Conservation (phyloP, 2,329 filamentous ascomycete genomes). For the Paecilomyces variotii region DNA sequence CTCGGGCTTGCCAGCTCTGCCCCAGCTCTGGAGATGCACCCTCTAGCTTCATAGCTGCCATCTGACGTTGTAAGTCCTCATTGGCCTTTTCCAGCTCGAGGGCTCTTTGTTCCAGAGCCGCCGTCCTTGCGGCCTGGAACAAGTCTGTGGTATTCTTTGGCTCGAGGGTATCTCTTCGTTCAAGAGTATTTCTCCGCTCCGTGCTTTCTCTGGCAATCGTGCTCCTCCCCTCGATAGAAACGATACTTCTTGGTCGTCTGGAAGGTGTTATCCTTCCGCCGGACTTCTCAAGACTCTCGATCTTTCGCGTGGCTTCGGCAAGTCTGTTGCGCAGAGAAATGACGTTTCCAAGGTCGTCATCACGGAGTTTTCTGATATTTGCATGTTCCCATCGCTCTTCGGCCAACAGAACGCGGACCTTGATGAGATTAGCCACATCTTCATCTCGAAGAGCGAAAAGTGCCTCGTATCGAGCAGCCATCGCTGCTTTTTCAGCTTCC, state of each 20-base stretch:
- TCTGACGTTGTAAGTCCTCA: not conserved
- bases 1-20: not conserved
- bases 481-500: slow-evolving; percentile 29
- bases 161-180: not conserved
- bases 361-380: slow-evolving; percentile 30
- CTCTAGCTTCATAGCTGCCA: not conserved
- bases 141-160: slow-evolving; percentile 22
- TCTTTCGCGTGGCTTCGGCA: slow-evolving; percentile 31
- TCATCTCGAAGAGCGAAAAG: slow-evolving; percentile 35
- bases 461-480: slow-evolving; percentile 30
- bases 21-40: not conserved
- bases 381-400: slow-evolving; percentile 32
- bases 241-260: not conserved
- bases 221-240: slow-evolving; percentile 7
- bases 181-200: not conserved
- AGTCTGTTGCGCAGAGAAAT: slow-evolving; percentile 31
- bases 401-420: slow-evolving; percentile 32
- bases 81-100: slow-evolving; percentile 30
- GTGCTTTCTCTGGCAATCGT: slow-evolving; percentile 8
- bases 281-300: slow-evolving; percentile 17
- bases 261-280: not conserved
- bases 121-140: slow-evolving; percentile 34
- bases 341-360: slow-evolving; percentile 36
- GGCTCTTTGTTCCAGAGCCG: slow-evolving; percentile 35
- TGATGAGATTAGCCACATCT: slow-evolving; percentile 37